A percentile compares a stretch with the other conserved stretches of the same genome.
phyloP scores from a whole-genome alignment of 2,329 filamentous ascomycete genomes.

The Elsinoe necatrix region DNA sequence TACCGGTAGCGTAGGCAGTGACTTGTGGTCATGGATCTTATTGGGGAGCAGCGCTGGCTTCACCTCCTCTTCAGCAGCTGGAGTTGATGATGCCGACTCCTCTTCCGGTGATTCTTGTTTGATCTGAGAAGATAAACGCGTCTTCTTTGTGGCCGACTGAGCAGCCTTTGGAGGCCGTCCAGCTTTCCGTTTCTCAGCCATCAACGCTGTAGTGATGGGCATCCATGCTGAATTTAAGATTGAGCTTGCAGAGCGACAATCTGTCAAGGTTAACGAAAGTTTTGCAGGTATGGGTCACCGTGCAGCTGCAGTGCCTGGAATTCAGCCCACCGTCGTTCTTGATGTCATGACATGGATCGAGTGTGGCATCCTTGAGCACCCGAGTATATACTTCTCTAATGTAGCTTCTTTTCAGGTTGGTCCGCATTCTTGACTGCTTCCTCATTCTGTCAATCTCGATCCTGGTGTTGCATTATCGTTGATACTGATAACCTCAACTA shows the following conservation, averaged over 20 bases:
- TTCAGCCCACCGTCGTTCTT: not conserved
- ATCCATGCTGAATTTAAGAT: not conserved
- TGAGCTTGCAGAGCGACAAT: not conserved
- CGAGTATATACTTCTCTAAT: not conserved
- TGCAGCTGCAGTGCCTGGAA: not conserved
- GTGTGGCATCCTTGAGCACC: not conserved
- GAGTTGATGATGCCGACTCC: slow-evolving; percentile 17
- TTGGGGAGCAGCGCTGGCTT: slow-evolving; percentile 45
- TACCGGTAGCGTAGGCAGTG: slow-evolving; percentile 61
- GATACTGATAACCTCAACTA: not conserved
- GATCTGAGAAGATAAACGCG: slow-evolving; percentile 15
- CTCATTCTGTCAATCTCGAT: too few relatives aligned
- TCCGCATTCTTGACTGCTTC: too few relatives aligned
- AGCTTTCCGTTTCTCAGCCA: slow-evolving; percentile 23
- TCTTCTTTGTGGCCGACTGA: slow-evolving; percentile 24
- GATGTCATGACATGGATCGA: not conserved
- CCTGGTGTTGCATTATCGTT: too few relatives aligned
- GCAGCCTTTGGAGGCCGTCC: slow-evolving; percentile 21
- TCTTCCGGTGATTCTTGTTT: slow-evolving; percentile 16
- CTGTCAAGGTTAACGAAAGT: not conserved
- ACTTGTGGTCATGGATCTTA: slow-evolving; percentile 55
- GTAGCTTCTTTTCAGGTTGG: not conserved
- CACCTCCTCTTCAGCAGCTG: slow-evolving; percentile 21
- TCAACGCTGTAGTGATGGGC: not conserved
- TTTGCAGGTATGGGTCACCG: not conserved